A percentile compares a stretch with the other conserved stretches of the same genome.
These are phyloP conservation scores for Grosmannia penicillata DNA, from an alignment of 2,329 filamentous ascomycete genomes.

Conservation along the genomic window DNA sequence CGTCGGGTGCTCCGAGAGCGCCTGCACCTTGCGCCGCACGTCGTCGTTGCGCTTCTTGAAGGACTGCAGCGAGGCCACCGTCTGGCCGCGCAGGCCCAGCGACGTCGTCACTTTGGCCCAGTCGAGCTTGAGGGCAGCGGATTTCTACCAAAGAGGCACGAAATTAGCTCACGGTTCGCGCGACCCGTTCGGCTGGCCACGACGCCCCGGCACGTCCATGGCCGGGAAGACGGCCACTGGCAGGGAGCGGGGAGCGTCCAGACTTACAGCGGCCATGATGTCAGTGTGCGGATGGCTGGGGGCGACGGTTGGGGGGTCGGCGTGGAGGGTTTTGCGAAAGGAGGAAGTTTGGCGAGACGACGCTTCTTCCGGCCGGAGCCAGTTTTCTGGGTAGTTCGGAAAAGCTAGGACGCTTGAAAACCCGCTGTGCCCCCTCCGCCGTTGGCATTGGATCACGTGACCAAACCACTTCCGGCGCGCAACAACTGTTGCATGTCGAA, in stretches of 20 bases:
- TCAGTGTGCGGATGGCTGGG: constrained; percentile 1
- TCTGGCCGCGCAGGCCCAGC: constrained; percentile 92
- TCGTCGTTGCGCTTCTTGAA: constrained; percentile 99
- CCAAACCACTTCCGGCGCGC: not conserved
- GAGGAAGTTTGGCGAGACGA: not conserved
- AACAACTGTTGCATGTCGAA: not conserved
- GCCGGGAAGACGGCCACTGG: not conserved
- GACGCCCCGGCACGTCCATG: not conserved
- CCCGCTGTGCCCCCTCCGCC: not conserved
- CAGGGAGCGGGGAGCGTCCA: not conserved
- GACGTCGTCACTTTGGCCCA: constrained; percentile 91
- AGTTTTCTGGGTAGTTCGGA: constrained; percentile 9
- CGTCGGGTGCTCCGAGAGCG: constrained; percentile 71
- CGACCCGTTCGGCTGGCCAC: not conserved
- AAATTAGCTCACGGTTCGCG: constrained; percentile 37
- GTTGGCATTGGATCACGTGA: constrained; percentile 6
- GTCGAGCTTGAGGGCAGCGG: constrained; percentile 98
- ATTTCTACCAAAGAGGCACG: constrained; percentile 46
- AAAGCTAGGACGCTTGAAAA: constrained; percentile 11
- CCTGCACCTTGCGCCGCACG: constrained; percentile 81
- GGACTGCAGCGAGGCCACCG: constrained; percentile 73
- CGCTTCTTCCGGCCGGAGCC: constrained; percentile 1
- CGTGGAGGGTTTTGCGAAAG: not conserved
- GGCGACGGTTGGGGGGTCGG: constrained; percentile 1
- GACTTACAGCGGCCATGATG: constrained; percentile 13